These are phyloP conservation scores for Larix kaempferi DNA, from an alignment of 75 land plant species.

Conservation along the genomic window DNA sequence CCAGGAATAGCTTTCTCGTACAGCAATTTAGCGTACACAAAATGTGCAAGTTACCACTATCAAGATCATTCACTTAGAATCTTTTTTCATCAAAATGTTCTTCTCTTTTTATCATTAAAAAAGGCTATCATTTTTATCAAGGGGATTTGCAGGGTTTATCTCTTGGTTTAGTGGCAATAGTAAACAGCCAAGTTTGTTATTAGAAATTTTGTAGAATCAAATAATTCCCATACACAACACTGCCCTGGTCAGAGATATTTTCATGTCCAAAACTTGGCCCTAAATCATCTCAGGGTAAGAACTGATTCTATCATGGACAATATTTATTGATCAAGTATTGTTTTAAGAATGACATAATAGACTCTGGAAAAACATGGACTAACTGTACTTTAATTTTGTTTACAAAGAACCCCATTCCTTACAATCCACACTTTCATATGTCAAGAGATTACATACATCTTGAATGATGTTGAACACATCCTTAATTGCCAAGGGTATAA, in stretches of 20 bases:
- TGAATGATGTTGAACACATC: conserved; percentile 97
- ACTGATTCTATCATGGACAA: background rate
- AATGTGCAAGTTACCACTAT: too few species aligned
- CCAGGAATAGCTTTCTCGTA: too few species aligned
- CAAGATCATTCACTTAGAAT: too few species aligned
- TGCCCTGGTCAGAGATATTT: background rate
- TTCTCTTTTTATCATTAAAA: too few species aligned
- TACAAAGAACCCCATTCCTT: background rate
- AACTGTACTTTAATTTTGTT: background rate
- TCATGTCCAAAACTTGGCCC: background rate
- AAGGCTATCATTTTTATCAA: too few species aligned
- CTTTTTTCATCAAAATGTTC: too few species aligned
- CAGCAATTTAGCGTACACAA: too few species aligned
- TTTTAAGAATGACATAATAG: background rate
- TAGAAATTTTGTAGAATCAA: background rate
- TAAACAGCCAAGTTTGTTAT: background rate
- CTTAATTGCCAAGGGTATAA: conserved; percentile 90
- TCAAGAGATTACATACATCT: conserved; percentile 52
- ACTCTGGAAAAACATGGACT: background rate
- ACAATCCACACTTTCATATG: background rate
- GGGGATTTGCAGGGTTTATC: too few species aligned
- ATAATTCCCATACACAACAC: background rate
- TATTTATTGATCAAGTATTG: too few species aligned
- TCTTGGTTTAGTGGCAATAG: background rate
- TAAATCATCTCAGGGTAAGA: background rate